Evolutionary conservation across 2,329 filamentous ascomycete genomes (phyloP).

Genomic region (Diplodia scrobiculata): DNA sequence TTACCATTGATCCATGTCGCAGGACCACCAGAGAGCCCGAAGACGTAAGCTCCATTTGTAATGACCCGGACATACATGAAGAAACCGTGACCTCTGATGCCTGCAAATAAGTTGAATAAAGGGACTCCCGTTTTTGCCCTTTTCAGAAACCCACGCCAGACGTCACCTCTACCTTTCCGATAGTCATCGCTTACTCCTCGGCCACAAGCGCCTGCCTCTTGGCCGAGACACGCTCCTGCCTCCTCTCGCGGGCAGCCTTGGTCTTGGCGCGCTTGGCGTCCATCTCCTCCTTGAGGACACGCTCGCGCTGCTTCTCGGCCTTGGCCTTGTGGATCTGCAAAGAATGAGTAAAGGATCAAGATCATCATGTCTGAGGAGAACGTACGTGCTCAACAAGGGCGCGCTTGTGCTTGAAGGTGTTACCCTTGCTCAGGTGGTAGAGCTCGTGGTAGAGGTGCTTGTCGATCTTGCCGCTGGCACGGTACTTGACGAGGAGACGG

Average conservation of each 20-base stretch:
- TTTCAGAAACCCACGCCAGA: constrained; percentile 48
- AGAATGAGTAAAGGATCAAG: constrained; percentile 37
- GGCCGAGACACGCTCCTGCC: constrained; percentile 83
- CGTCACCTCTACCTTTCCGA: constrained; percentile 41
- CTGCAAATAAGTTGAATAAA: constrained; percentile 41
- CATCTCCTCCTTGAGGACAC: constrained; percentile 98
- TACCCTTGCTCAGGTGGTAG: constrained; percentile 99
- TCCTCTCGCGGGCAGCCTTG: constrained; percentile 99
- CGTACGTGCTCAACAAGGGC: constrained; percentile 99
- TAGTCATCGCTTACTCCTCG: constrained; percentile 48
- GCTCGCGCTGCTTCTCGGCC: constrained; percentile 98
- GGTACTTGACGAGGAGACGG: constrained; percentile 99
- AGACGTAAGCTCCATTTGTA: constrained; percentile 36
- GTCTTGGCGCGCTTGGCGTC: constrained; percentile 99
- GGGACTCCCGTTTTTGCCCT: constrained; percentile 41
- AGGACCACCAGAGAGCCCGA: constrained; percentile 25
- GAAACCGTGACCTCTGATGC: constrained; percentile 49
- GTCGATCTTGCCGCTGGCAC: constrained; percentile 99
- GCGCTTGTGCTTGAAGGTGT: constrained; percentile 99
- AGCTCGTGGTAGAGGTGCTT: constrained; percentile 99
- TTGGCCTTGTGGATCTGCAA: constrained; percentile 98
- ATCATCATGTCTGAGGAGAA: constrained; percentile 49
- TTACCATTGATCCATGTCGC: constrained; percentile 15
- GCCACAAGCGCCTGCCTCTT: constrained; percentile 86
- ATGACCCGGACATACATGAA: constrained; percentile 49